Conservation (phyloP, 208 protist genomes). For the Acanthamoeba lenticulata region DNA sequence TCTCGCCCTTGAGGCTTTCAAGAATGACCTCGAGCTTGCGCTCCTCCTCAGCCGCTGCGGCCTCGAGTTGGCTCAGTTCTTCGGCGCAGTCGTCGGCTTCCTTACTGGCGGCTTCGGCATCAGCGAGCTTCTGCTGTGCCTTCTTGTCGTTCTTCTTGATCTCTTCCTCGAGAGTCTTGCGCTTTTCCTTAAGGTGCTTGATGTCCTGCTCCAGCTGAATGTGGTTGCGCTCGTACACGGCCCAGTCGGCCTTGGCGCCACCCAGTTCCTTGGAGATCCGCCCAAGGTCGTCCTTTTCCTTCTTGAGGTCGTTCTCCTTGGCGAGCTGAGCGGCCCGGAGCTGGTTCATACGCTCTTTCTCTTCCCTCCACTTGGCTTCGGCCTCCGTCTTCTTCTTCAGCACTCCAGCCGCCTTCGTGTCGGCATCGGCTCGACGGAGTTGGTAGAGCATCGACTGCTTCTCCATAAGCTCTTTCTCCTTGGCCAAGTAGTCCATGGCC, state of each 20-base stretch:
- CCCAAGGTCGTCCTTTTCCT: conserved; percentile 70
- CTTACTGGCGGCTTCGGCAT: conserved; percentile 82
- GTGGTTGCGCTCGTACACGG: conserved; percentile 84
- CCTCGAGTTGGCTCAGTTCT: conserved; percentile 84
- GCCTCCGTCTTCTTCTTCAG: conserved; percentile 81
- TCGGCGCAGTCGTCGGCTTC: conserved; percentile 84
- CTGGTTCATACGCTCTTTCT: conserved; percentile 83
- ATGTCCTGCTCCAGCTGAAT: conserved; percentile 84
- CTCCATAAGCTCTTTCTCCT: conserved; percentile 93
- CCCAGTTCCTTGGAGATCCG: conserved; percentile 61
- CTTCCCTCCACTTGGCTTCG: conserved; percentile 81
- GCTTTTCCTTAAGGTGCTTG: conserved; percentile 80
- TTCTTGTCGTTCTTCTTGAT: conserved; percentile 88
- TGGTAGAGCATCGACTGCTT: conserved; percentile 93
- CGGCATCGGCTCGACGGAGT: conserved; percentile 73
- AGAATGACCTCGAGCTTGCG: conserved; percentile 81
- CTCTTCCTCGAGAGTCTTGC: conserved; percentile 88
- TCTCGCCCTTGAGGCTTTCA: conserved; percentile 86
- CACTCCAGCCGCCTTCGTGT: neutral
- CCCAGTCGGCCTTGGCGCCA: conserved; percentile 81
- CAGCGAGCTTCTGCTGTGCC: conserved; percentile 88
- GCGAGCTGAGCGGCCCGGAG: conserved; percentile 87
- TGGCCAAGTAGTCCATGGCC: conserved; percentile 93
- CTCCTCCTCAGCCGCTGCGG: conserved; percentile 85
- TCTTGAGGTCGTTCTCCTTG: conserved; percentile 83